Evolutionary conservation across 2,329 filamentous ascomycete genomes (phyloP).

Genomic region (Ophiocordyceps polyrhachis-furcata): DNA sequence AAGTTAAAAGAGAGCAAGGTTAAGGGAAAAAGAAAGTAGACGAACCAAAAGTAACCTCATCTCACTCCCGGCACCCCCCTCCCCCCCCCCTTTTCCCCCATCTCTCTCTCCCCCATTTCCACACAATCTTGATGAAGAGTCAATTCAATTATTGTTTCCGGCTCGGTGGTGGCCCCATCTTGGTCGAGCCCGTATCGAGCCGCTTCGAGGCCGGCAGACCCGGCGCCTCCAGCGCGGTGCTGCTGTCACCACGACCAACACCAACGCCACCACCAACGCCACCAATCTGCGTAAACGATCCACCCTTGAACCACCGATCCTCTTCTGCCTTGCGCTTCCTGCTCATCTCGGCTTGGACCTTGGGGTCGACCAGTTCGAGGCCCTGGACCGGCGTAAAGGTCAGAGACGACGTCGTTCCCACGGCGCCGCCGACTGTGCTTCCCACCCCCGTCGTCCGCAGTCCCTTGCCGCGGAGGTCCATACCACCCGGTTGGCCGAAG

Average conservation of each 20-base stretch:
- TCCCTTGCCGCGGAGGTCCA: constrained; percentile 58
- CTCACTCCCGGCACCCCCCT: no score
- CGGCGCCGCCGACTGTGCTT: constrained; percentile 32
- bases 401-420: constrained; percentile 56
- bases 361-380: constrained; percentile 86
- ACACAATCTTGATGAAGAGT: no score
- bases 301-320: constrained; percentile 90
- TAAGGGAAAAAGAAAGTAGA: no score
- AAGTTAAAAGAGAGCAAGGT: no score
- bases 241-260: constrained; percentile 18
- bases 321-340: constrained; percentile 87
- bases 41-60: no score
- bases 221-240: constrained; percentile 67
- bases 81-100: no score
- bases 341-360: constrained; percentile 69
- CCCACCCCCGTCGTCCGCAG: constrained; percentile 71
- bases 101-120: no score
- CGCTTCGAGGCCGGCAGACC: constrained; percentile 57
- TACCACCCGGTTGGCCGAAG: constrained; percentile 50
- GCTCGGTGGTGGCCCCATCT: constrained; percentile 18
- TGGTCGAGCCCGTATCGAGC: constrained; percentile 21
- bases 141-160: constrained; percentile 3
- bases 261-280: constrained; percentile 7
- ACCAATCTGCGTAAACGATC: constrained; percentile 84
- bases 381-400: constrained; percentile 92